phyloP scores from a whole-genome alignment of 2,329 filamentous ascomycete genomes.

The Phialophora expanda region DNA sequence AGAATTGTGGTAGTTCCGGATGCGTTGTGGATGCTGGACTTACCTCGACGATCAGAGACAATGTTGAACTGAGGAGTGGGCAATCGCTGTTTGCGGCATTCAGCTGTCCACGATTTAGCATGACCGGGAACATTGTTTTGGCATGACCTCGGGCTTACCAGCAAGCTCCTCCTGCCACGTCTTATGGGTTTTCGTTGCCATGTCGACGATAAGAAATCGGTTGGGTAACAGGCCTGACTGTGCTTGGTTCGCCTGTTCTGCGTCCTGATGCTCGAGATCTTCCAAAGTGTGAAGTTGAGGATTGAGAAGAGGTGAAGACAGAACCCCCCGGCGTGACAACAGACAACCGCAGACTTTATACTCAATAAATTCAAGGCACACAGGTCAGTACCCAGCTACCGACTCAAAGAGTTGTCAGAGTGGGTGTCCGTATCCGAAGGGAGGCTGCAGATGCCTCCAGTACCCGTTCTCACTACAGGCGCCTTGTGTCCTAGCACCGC shows the following conservation, averaged over 20 bases:
- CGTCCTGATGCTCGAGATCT: conserved; percentile 2
- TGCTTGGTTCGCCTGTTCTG: not conserved
- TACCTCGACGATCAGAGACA: conserved; percentile 70
- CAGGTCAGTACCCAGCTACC: conserved; percentile 16
- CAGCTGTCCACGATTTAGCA: conserved; percentile 32
- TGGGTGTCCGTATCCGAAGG: conserved; percentile 27
- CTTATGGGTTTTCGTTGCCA: conserved; percentile 38
- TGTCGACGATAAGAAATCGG: conserved; percentile 13
- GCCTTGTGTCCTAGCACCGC: conserved; percentile 27
- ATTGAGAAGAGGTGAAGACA: conserved; percentile 12
- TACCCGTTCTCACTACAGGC: conserved; percentile 30
- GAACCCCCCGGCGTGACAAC: conserved; percentile 13
- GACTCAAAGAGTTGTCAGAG: conserved; percentile 22
- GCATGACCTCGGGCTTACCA: conserved; percentile 49
- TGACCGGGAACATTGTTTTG: conserved; percentile 6
- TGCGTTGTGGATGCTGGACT: conserved; percentile 31
- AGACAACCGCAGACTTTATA: conserved; percentile 27
- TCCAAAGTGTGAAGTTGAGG: conserved; percentile 4
- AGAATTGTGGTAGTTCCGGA: conserved; percentile 15
- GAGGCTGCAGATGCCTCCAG: conserved; percentile 31
- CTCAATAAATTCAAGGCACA: conserved; percentile 13
- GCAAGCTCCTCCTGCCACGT: conserved; percentile 62
- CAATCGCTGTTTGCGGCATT: conserved; percentile 36
- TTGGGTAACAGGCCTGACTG: not conserved
- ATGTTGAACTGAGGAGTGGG: conserved; percentile 68